Conservation (phyloP, 805 yeast genomes). For the Wickerhamiella slavikovae region DNA sequence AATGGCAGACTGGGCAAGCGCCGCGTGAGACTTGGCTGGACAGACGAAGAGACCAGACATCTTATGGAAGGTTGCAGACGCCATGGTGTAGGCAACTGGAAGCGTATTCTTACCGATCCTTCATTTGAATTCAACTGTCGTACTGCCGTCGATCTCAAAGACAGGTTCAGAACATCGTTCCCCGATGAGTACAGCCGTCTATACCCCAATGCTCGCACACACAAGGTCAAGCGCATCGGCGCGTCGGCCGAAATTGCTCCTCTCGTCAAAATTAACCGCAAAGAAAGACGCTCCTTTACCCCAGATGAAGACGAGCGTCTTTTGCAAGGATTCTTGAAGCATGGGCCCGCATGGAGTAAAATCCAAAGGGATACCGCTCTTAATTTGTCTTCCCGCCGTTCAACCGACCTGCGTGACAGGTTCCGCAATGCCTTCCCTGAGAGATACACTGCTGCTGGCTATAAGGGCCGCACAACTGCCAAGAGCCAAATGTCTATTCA, state of each 20-base stretch:
- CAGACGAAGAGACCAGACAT: constrained; percentile 23
- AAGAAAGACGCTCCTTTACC: constrained; percentile 23
- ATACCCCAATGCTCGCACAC: constrained; percentile 26
- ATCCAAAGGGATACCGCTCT: constrained; percentile 23
- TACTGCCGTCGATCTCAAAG: constrained; percentile 26
- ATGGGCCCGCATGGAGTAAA: constrained; percentile 27
- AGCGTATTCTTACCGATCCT: constrained; percentile 24
- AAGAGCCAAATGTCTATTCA: constrained; percentile 3
- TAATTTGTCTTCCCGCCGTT: constrained; percentile 20
- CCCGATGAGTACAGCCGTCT: constrained; percentile 25
- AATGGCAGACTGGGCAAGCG: constrained; percentile 15
- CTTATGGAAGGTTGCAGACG: constrained; percentile 24
- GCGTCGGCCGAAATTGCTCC: constrained; percentile 8
- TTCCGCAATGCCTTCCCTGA: constrained; percentile 27
- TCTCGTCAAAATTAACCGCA: constrained; percentile 23
- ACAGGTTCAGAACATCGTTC: constrained; percentile 24
- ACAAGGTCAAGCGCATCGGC: constrained; percentile 16
- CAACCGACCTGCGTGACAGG: constrained; percentile 25
- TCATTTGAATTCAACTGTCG: constrained; percentile 22
- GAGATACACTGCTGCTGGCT: constrained; percentile 24
- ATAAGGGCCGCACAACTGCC: constrained; percentile 18
- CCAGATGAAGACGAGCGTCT: constrained; percentile 23
- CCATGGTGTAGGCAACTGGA: constrained; percentile 27
- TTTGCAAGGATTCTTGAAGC: constrained; percentile 22
- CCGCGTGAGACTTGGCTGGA: constrained; percentile 22